Evolutionary conservation across 352 stramenopile genomes (phyloP).

Genomic region (Phytophthora idaei): DNA sequence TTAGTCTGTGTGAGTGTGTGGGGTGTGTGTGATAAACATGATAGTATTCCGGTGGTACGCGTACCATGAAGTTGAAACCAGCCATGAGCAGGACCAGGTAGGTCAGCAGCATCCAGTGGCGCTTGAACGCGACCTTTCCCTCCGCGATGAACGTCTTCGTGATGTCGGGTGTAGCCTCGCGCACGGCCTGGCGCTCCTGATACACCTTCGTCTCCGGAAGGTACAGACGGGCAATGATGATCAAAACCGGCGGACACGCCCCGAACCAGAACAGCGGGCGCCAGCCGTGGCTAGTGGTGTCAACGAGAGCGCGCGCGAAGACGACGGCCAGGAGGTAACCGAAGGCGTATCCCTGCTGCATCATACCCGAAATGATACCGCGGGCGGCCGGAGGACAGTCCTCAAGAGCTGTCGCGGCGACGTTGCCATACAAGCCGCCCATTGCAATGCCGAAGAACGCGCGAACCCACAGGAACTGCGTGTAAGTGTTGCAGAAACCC

Average conservation of each 20-base stretch:
- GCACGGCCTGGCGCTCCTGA: slow-evolving; percentile 37
- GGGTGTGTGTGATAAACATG: slow-evolving; percentile 6
- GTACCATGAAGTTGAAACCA: slow-evolving; percentile 55
- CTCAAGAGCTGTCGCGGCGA: slow-evolving; percentile 45
- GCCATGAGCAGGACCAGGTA: slow-evolving; percentile 54
- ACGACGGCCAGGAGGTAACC: slow-evolving; percentile 48
- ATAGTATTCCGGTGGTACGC: slow-evolving; percentile 6
- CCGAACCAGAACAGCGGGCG: slow-evolving; percentile 55
- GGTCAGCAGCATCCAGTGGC: slow-evolving; percentile 48
- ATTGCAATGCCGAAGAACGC: slow-evolving; percentile 48
- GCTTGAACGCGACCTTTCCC: slow-evolving; percentile 47
- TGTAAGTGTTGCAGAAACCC: slow-evolving; percentile 45
- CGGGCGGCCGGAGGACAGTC: slow-evolving; percentile 39
- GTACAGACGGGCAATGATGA: slow-evolving; percentile 48
- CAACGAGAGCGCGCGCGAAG: slow-evolving; percentile 36
- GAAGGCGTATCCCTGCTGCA: slow-evolving; percentile 55
- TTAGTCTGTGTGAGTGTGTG: background rate
- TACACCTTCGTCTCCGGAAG: slow-evolving; percentile 45
- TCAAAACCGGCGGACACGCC: slow-evolving; percentile 45
- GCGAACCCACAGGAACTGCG: slow-evolving; percentile 43
- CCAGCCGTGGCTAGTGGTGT: slow-evolving; percentile 51
- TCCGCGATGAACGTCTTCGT: slow-evolving; percentile 44
- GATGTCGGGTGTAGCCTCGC: slow-evolving; percentile 28
- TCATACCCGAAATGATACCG: slow-evolving; percentile 53
- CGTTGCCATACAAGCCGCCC: slow-evolving; percentile 53